Base-by-base conservation (phyloP, 495 filamentous ascomycete genomes). In the Podospora conica region DNA sequence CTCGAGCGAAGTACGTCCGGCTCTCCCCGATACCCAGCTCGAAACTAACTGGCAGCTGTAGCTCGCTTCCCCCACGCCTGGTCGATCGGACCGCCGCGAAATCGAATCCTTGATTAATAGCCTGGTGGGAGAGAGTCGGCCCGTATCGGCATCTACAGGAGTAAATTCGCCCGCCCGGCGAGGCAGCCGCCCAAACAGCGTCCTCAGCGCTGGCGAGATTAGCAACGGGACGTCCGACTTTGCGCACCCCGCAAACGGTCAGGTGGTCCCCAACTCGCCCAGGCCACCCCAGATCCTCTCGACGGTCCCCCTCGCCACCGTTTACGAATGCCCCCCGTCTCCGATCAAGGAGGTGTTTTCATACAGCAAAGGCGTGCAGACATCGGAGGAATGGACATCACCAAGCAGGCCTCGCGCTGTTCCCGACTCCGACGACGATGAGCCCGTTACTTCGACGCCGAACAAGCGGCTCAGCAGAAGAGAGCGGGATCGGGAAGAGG, bases 331-430 rank as follows among this genome's bases (percentile, higher is more conserved):
- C 74, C 84, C 86, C 9, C 86, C 90, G 65, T 86, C 86, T 20
- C 89, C 86, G 9, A 80, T 92, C 66, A 87, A 87, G 53, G 93
- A 97, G 76, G 79, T 93, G 22, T 88, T 93, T 71, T 93, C 91
- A 29, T 97, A 98, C 83, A 97, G 90, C 82, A 99, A 96, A 80
- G 92, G 85, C 15, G 92, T 98, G 25, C 96, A 98, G 74, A 96
- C 95, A 20, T 84, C 83, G 5, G 85, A 87, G 65, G 83, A 82
- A 60, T 87, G 87, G 78, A 79, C 82, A 18, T 84, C 85, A n/a
- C 87, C 87, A 4, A 70, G 63, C 24, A 75, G 76, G 29, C 70
- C 81, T 15, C 77, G 79, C 58, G 76, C 77, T 6, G 68, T 79
- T 10, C 90, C 91, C 20, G 80, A 83, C 11, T 78, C 77, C n/a